Conservation (phyloP, 2,329 filamentous ascomycete species). For the Fusarium luffae region DNA sequence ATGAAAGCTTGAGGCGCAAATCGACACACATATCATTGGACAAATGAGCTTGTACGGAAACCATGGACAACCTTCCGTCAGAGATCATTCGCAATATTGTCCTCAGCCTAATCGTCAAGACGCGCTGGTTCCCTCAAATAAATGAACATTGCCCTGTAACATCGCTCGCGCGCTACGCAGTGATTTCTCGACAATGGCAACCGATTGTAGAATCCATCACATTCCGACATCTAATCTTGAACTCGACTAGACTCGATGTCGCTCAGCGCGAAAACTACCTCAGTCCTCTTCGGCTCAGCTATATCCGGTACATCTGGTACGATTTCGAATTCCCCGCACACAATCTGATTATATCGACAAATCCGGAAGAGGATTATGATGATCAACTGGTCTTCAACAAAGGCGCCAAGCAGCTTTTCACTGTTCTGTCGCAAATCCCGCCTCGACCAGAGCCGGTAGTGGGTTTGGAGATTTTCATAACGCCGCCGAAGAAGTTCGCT, state of each 20-base stretch:
- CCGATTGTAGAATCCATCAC: not conserved
- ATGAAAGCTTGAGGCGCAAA: not conserved
- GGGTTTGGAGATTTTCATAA: conserved; percentile 4
- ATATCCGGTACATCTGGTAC: conserved; percentile 11
- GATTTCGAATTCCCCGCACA: conserved; percentile 16
- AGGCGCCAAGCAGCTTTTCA: not conserved
- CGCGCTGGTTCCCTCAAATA: not conserved
- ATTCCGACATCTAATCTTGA: conserved; percentile 3
- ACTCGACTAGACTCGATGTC: not conserved
- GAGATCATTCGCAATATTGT: conserved; percentile 3
- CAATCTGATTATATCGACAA: not conserved
- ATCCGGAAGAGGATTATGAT: not conserved
- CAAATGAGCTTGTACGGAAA: not conserved
- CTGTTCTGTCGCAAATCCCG: not conserved
- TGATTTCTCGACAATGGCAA: conserved; percentile 5
- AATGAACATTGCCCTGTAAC: conserved; percentile 5
- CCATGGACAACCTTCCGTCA: not conserved
- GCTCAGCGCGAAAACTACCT: not conserved
- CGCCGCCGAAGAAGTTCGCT: conserved; percentile 3
- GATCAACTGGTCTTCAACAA: conserved; percentile 2
- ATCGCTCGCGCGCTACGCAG: not conserved
- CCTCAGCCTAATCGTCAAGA: not conserved
- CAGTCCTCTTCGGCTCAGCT: not conserved
- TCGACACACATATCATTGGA: not conserved
- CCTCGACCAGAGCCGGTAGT: not conserved